A percentile compares a stretch with the other conserved stretches of the same genome.
Conservation (phyloP, 1,284 basidiomycete genomes). For the Thecaphora frezii region DNA sequence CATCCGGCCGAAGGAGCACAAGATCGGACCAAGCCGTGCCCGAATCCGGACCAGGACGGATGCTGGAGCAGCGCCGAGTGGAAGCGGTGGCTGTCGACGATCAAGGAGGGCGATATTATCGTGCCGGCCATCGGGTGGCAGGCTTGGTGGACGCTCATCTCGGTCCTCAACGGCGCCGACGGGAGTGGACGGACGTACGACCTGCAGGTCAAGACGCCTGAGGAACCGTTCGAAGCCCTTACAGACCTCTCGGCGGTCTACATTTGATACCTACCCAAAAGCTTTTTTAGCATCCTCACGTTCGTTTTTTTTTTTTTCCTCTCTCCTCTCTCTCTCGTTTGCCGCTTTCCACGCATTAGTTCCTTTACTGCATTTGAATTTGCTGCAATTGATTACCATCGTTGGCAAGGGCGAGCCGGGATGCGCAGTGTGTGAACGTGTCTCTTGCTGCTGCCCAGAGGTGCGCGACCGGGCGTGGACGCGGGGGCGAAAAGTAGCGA, state of each 20-base stretch:
- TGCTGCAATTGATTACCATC: too few relatives aligned
- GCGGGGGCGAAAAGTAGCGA: too few relatives aligned
- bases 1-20: conserved; percentile 15
- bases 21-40: conserved; percentile 40
- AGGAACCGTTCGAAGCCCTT: conserved; percentile 44
- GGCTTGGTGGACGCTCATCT: conserved; percentile 57
- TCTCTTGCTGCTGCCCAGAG: too few relatives aligned
- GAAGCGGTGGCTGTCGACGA: conserved; percentile 39
- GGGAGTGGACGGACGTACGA: conserved; percentile 46
- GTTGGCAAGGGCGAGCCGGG: too few relatives aligned
- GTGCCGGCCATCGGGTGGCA: conserved; percentile 51
- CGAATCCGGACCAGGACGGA: conserved; percentile 39
- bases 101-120: conserved; percentile 46
- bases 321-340: too few relatives aligned
- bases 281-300: too few relatives aligned
- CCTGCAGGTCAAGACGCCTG: conserved; percentile 46
- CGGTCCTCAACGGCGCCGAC: conserved; percentile 53
- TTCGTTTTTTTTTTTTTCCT: too few relatives aligned
- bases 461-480: too few relatives aligned
- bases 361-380: too few relatives aligned
- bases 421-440: too few relatives aligned
- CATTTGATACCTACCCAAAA: conserved; percentile 19
- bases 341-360: too few relatives aligned
- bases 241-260: conserved; percentile 44
- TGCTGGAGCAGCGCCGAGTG: conserved; percentile 41